Percentiles rank a stretch among this genome's conserved stretches.
These are phyloP conservation scores for Cornus kousa DNA, from an alignment of 148 eudicot species.

Conservation along the genomic window DNA sequence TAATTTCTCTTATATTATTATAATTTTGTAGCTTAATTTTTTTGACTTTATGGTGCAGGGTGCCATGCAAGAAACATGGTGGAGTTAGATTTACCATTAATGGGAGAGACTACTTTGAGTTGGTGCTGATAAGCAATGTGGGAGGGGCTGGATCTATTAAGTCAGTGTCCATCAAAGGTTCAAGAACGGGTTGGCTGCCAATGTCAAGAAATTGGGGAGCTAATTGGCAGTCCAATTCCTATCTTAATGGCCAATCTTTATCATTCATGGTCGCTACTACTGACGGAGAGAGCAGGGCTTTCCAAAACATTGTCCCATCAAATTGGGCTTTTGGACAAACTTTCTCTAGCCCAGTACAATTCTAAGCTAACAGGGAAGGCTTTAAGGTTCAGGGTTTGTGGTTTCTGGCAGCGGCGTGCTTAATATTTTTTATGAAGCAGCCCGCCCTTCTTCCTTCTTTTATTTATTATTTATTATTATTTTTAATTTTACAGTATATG, in stretches of 20 bases:
- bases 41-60: conserved; percentile 34
- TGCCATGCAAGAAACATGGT: conserved; percentile 75
- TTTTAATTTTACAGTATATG: neutral
- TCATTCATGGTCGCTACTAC: conserved; percentile 68
- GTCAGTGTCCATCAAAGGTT: conserved; percentile 67
- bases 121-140: conserved; percentile 66
- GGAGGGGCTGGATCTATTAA: conserved; percentile 72
- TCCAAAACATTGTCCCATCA: conserved; percentile 51
- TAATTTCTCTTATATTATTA: too few relatives aligned
- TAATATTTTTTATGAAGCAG: conserved; percentile 37
- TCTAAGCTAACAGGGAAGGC: conserved; percentile 18
- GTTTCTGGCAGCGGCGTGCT: conserved; percentile 53
- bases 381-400: neutral
- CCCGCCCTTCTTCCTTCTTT: conserved; percentile 30
- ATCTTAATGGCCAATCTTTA: conserved; percentile 61
- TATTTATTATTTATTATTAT: neutral
- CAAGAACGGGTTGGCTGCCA: conserved; percentile 57
- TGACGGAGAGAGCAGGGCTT: conserved; percentile 51
- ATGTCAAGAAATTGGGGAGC: conserved; percentile 96
- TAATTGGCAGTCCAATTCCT: conserved; percentile 81
- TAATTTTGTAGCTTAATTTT: neutral
- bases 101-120: conserved; percentile 87
- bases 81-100: conserved; percentile 80
- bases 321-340: conserved; percentile 81
- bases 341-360: conserved; percentile 50